Conservation (phyloP, 345 rosid genomes). For the Syzygium grande region DNA sequence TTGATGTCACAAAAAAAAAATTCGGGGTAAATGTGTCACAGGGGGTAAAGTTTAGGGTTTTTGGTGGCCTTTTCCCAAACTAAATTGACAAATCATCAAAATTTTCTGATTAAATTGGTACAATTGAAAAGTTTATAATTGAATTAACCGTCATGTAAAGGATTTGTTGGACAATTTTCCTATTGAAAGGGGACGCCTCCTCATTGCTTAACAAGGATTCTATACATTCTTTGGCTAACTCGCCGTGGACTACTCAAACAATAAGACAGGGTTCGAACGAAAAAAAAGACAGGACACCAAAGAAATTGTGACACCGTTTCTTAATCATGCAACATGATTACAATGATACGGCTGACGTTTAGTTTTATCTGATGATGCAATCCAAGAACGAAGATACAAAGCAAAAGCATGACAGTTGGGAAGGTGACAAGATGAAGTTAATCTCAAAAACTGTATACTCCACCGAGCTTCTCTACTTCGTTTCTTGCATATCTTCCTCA, state of each 20-base stretch:
- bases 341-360: background rate
- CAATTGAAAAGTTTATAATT: too few species aligned
- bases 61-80: too few species aligned
- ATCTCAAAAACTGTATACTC: background rate
- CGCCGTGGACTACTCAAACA: background rate
- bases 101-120: too few species aligned
- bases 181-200: background rate
- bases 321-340: background rate
- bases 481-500: conserved; percentile 12
- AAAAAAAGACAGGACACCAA: background rate
- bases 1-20: too few species aligned
- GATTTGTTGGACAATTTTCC: too few species aligned
- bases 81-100: too few species aligned
- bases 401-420: background rate
- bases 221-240: background rate
- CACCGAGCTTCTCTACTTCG: background rate
- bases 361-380: background rate
- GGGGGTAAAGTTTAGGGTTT: too few species aligned
- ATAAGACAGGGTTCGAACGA: background rate
- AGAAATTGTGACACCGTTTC: background rate
- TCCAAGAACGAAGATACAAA: background rate
- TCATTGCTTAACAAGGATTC: background rate
- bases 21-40: too few species aligned
- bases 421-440: background rate
- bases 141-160: too few species aligned